These are phyloP conservation scores for Cladobotryum mycophilum DNA, from an alignment of 2,329 filamentous ascomycete species.

Conservation along the genomic window DNA sequence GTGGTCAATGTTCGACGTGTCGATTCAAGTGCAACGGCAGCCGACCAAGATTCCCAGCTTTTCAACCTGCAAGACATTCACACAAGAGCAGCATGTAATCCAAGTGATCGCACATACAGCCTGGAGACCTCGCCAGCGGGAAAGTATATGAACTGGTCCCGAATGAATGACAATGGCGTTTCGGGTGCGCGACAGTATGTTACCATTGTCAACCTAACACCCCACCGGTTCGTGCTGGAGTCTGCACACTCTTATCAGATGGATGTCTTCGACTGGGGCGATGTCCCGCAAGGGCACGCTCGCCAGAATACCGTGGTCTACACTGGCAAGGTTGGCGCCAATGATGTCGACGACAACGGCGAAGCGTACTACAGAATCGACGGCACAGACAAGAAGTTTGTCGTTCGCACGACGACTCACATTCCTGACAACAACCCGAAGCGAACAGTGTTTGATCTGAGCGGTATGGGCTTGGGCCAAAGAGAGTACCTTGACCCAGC, in stretches of 20 bases:
- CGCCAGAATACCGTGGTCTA: constrained; percentile 26
- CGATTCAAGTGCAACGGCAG: too few relatives aligned
- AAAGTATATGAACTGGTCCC: constrained; percentile 11
- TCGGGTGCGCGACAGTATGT: constrained; percentile 21
- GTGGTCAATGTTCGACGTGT: too few relatives aligned
- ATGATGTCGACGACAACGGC: constrained; percentile 22
- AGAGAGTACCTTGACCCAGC: constrained; percentile 28
- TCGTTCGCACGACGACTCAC: constrained; percentile 24
- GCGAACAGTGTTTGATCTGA: constrained; percentile 24
- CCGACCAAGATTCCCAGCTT: background rate
- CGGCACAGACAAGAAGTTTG: constrained; percentile 25
- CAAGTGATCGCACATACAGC: constrained; percentile 10
- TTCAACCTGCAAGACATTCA: background rate
- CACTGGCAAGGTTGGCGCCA: constrained; percentile 13
- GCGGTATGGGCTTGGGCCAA: constrained; percentile 27
- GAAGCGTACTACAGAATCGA: constrained; percentile 27
- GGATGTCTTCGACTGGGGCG: constrained; percentile 25
- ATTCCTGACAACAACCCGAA: constrained; percentile 20
- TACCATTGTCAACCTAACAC: constrained; percentile 30
- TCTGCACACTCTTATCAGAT: constrained; percentile 27
- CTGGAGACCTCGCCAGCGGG: constrained; percentile 6
- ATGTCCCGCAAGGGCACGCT: constrained; percentile 26
- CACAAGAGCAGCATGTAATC: constrained; percentile 1
- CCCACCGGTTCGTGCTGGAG: constrained; percentile 22
- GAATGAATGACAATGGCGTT: constrained; percentile 4